Percentiles rank a stretch among this genome's conserved stretches.
phyloP scores from a whole-genome alignment of 1,284 basidiomycete species.

The Macrocybe sp. region DNA sequence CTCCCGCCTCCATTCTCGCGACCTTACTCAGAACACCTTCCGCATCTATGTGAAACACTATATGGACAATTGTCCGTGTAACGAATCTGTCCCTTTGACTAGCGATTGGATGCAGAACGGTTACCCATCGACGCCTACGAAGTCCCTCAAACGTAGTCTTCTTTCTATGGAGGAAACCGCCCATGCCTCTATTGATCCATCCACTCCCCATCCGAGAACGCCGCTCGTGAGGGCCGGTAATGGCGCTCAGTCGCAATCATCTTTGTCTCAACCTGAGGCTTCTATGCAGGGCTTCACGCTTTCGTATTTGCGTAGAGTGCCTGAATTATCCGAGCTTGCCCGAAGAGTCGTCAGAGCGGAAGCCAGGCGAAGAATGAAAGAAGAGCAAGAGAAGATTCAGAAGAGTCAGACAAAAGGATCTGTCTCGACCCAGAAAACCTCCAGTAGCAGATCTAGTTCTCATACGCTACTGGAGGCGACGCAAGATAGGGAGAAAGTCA shows the following conservation, averaged over 20 bases:
- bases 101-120: slow-evolving; percentile 11
- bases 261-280: slow-evolving; percentile 4
- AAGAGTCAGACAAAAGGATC: slow-evolving; percentile 14
- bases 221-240: slow-evolving; percentile 11
- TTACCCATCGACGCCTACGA: slow-evolving; percentile 30
- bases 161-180: slow-evolving; percentile 18
- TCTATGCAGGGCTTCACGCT: slow-evolving; percentile 53
- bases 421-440: too few relatives aligned
- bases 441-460: too few relatives aligned
- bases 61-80: slow-evolving; percentile 49
- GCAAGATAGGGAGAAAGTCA: slow-evolving; percentile 19
- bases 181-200: slow-evolving; percentile 15
- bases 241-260: neutral
- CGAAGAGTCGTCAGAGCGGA: slow-evolving; percentile 56
- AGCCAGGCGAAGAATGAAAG: slow-evolving; percentile 41
- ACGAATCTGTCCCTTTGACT: slow-evolving; percentile 2
- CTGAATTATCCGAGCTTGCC: slow-evolving; percentile 60
- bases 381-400: slow-evolving; percentile 36
- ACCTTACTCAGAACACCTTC: slow-evolving; percentile 65
- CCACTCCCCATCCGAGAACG: slow-evolving; percentile 19
- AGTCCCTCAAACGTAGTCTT: slow-evolving; percentile 9
- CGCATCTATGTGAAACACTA: slow-evolving; percentile 72
- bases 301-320: slow-evolving; percentile 69
- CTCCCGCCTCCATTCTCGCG: slow-evolving; percentile 53
- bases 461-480: slow-evolving; percentile 8